Percentiles rank a stretch among this genome's conserved stretches.
Evolutionary conservation across 306 rosid genomes (phyloP).

Genomic region (Quercus agrifolia): DNA sequence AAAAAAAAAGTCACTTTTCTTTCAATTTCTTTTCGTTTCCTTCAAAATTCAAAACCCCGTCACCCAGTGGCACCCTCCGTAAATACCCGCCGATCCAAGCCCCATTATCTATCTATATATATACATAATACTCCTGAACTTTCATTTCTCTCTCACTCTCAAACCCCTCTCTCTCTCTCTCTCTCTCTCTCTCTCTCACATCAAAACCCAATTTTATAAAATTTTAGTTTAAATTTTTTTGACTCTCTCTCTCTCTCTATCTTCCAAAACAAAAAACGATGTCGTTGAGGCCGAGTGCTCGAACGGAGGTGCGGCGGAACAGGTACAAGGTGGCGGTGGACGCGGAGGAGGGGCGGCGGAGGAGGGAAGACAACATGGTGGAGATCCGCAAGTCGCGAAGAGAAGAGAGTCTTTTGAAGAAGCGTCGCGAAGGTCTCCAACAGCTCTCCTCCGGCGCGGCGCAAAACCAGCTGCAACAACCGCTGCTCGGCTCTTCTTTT

Average conservation of each 20-base stretch:
- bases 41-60: constrained; percentile 46
- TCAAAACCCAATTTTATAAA: constrained; percentile 21
- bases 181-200: background rate
- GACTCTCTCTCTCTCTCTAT: background rate
- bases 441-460: too few relatives aligned
- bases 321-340: constrained; percentile 98
- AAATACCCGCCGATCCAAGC: constrained; percentile 46
- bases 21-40: constrained; percentile 37
- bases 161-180: background rate
- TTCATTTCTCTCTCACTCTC: background rate
- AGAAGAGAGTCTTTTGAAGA: constrained; percentile 91
- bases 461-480: constrained; percentile 19
- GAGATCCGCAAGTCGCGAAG: constrained; percentile 98
- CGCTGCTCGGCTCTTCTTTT: constrained; percentile 38
- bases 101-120: constrained; percentile 28
- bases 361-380: constrained; percentile 94
- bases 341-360: constrained; percentile 95
- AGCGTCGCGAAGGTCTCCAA: constrained; percentile 84
- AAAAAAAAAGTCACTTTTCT: background rate
- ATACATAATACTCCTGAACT: background rate
- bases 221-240: constrained; percentile 17
- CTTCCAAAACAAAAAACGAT: constrained; percentile 32
- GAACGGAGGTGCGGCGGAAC: constrained; percentile 91
- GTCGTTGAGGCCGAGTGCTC: constrained; percentile 91
- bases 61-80: constrained; percentile 38